Evolutionary conservation across 345 rosid genomes (phyloP).

Genomic region (Dovyalis caffra): DNA sequence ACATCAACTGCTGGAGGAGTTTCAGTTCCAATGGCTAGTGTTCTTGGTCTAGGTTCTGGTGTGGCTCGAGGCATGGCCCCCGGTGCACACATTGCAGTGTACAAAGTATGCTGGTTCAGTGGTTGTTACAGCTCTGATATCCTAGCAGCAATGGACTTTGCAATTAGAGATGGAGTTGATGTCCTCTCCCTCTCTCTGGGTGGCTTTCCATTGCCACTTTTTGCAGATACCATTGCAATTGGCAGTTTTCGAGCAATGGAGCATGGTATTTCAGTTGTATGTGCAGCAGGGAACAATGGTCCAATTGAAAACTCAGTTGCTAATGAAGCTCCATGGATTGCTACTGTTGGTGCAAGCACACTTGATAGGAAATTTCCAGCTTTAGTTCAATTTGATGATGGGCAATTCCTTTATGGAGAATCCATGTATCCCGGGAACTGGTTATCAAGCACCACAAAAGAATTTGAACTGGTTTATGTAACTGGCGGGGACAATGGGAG

Average conservation of each 20-base stretch:
- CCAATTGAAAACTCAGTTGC: slow-evolving; percentile 76
- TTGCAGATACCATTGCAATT: slow-evolving; percentile 78
- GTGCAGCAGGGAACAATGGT: slow-evolving; percentile 93
- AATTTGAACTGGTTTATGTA: slow-evolving; percentile 64
- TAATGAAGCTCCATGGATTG: slow-evolving; percentile 89
- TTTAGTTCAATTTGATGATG: slow-evolving; percentile 50
- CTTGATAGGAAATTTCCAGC: slow-evolving; percentile 85
- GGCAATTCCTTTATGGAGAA: slow-evolving; percentile 70
- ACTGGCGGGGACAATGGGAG: slow-evolving; percentile 57
- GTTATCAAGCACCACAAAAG: slow-evolving; percentile 31
- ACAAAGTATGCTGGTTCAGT: slow-evolving; percentile 85
- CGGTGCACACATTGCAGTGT: slow-evolving; percentile 73
- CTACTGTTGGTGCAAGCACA: slow-evolving; percentile 88
- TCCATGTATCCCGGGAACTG: slow-evolving; percentile 69
- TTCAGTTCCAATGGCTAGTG: slow-evolving; percentile 62
- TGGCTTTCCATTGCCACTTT: slow-evolving; percentile 79
- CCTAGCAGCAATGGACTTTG: slow-evolving; percentile 79
- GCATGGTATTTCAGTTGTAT: slow-evolving; percentile 73
- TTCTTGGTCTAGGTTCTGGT: slow-evolving; percentile 73
- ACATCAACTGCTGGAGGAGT: slow-evolving; percentile 85
- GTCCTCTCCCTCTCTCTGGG: slow-evolving; percentile 87
- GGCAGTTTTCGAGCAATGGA: slow-evolving; percentile 89
- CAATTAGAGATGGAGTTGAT: slow-evolving; percentile 76
- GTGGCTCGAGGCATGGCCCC: slow-evolving; percentile 90
- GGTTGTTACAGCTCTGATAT: slow-evolving; percentile 93